Percentiles rank a stretch among this genome's conserved stretches.
Conservation (phyloP, 2,329 filamentous ascomycete species). For the Fusarium sp. region DNA sequence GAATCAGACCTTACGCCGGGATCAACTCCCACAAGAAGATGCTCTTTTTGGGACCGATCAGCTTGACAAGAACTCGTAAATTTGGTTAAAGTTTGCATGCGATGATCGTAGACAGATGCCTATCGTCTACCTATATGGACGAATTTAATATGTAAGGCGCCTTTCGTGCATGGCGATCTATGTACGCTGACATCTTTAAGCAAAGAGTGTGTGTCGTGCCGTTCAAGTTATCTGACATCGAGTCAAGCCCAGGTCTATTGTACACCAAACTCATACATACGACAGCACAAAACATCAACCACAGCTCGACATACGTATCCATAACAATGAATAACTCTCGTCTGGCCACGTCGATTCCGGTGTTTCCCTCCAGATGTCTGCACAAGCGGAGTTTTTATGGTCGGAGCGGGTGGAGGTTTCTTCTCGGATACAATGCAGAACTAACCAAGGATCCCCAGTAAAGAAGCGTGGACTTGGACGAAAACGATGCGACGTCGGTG, state of each 20-base stretch:
- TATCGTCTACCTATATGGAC: constrained; percentile 7
- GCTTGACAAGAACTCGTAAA: constrained; percentile 1
- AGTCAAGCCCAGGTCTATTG: neutral
- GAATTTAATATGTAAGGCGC: neutral
- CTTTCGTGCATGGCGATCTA: constrained; percentile 10
- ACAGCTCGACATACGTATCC: neutral
- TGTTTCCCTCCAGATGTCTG: constrained; percentile 12
- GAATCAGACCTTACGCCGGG: neutral
- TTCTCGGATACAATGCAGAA: neutral
- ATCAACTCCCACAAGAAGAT: neutral
- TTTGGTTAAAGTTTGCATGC: constrained; percentile 1
- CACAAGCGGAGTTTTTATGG: constrained; percentile 29
- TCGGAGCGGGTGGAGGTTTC: constrained; percentile 33
- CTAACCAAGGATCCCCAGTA: constrained; percentile 29
- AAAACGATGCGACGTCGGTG: constrained; percentile 44
- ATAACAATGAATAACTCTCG: neutral
- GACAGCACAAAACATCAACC: neutral
- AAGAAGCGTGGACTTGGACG: constrained; percentile 6
- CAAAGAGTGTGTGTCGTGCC: neutral
- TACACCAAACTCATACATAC: neutral
- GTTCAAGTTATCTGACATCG: neutral
- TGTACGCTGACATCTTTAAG: constrained; percentile 10
- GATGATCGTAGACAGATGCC: neutral
- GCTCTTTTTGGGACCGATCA: neutral
- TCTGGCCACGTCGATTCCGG: neutral